Conservation (phyloP, 495 filamentous ascomycete genomes). For the Xylaria palmicola region DNA sequence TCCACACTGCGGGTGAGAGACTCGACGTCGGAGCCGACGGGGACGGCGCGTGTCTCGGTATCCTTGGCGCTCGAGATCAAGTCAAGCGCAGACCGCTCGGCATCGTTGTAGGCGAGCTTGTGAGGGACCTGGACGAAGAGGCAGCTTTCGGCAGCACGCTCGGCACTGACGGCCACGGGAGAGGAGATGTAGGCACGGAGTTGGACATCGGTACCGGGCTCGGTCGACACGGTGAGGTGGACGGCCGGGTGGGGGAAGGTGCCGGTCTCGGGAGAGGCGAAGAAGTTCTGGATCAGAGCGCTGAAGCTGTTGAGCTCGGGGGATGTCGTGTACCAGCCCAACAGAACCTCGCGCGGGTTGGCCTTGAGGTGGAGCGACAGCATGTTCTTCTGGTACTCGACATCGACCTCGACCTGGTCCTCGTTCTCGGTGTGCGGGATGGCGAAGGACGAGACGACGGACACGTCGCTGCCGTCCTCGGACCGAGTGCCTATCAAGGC, state of each 20-base stretch:
- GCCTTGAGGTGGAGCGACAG: conserved; percentile 88
- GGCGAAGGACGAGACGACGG: conserved; percentile 92
- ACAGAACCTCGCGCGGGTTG: conserved; percentile 86
- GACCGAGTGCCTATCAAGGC: conserved; percentile 87
- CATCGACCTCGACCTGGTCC: conserved; percentile 98
- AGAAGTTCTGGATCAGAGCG: conserved; percentile 99
- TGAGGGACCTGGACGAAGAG: conserved; percentile 95
- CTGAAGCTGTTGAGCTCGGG: conserved; percentile 95
- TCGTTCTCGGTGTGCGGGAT: conserved; percentile 97
- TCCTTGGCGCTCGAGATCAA: conserved; percentile 80
- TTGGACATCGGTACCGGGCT: conserved; percentile 78
- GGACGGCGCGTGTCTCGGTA: conserved; percentile 66
- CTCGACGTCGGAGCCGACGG: conserved; percentile 82
- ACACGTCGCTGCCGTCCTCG: conserved; percentile 94
- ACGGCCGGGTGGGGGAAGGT: conserved; percentile 96
- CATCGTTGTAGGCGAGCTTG: conserved; percentile 78
- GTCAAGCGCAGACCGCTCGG: conserved; percentile 90
- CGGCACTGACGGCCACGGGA: conserved; percentile 89
- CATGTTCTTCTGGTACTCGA: conserved; percentile 99
- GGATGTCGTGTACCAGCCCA: conserved; percentile 98
- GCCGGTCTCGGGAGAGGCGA: conserved; percentile 91
- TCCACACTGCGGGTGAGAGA: conserved; percentile 78
- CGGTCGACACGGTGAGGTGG: conserved; percentile 89
- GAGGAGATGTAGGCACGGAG: conserved; percentile 90
- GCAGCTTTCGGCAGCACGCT: conserved; percentile 90